Conservation (phyloP, 2,329 filamentous ascomycete genomes). For the Hymenoscyphus fructigenus region DNA sequence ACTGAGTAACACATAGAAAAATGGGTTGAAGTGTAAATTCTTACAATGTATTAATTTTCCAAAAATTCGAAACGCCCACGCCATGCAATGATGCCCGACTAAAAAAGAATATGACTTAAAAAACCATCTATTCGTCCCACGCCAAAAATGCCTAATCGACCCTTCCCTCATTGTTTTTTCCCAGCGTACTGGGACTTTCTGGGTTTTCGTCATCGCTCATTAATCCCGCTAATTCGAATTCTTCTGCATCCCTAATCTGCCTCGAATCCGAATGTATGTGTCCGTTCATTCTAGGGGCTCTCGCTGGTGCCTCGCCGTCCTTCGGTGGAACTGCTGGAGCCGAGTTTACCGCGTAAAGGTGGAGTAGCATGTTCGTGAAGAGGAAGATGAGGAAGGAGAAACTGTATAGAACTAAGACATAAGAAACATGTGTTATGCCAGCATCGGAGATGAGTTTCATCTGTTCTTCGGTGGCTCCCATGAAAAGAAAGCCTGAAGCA, state of each 20-base stretch:
- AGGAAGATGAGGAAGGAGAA: slow-evolving; percentile 89
- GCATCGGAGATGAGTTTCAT: slow-evolving; percentile 75
- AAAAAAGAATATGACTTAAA: neutral
- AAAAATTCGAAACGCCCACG: neutral
- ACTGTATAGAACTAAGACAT: slow-evolving; percentile 88
- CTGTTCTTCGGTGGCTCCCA: slow-evolving; percentile 96
- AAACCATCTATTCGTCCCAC: neutral
- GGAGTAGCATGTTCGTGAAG: slow-evolving; percentile 82
- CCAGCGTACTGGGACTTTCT: slow-evolving; percentile 50
- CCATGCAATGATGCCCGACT: slow-evolving; percentile 3
- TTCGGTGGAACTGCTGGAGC: slow-evolving; percentile 39
- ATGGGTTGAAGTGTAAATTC: neutral
- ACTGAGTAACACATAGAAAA: neutral
- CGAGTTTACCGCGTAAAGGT: slow-evolving; percentile 70
- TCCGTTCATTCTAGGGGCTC: slow-evolving; percentile 33
- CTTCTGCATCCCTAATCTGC: slow-evolving; percentile 76
- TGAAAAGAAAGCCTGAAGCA: slow-evolving; percentile 92
- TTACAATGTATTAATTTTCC: neutral
- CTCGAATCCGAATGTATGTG: slow-evolving; percentile 47
- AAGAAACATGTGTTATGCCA: slow-evolving; percentile 83
- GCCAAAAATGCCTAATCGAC: slow-evolving; percentile 23
- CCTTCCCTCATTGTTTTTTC: slow-evolving; percentile 42
- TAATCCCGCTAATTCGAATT: slow-evolving; percentile 89
- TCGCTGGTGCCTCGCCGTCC: slow-evolving; percentile 28
- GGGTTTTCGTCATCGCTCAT: slow-evolving; percentile 82